These are phyloP conservation scores for Remersonia thermophila DNA, from an alignment of 2,329 filamentous ascomycete genomes.

Conservation along the genomic window DNA sequence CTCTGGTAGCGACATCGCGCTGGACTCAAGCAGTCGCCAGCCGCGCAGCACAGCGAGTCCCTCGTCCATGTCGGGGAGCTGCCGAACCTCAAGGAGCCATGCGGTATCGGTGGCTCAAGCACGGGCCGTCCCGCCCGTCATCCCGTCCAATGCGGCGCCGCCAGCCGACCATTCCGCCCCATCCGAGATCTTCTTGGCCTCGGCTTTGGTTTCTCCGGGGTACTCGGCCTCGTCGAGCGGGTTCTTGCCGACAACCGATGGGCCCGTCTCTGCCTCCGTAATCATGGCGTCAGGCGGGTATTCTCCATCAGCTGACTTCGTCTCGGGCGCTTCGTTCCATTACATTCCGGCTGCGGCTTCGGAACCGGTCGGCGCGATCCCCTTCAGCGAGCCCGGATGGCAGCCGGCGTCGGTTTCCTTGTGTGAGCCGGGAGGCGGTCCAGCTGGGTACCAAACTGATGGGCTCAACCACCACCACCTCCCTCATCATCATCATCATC, in stretches of 20 bases:
- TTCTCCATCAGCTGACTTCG: constrained; percentile 1
- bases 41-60: constrained; percentile 1
- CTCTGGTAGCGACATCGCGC: constrained; percentile 5
- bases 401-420: constrained; percentile 1
- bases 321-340: constrained; percentile 1
- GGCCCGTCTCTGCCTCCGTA: neutral
- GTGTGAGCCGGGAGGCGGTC: neutral
- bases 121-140: neutral
- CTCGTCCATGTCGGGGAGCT: constrained; percentile 1
- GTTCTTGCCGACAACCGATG: constrained; percentile 1
- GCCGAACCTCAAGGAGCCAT: neutral
- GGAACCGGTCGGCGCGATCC: neutral
- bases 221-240: neutral
- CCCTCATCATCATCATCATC: too few species aligned
- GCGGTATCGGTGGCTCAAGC: neutral
- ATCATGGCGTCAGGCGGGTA: constrained; percentile 2
- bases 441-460: constrained; percentile 3
- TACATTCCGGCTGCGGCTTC: constrained; percentile 2
- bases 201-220: neutral
- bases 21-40: constrained; percentile 3
- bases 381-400: constrained; percentile 10
- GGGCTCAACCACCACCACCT: constrained; percentile 4
- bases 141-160: neutral
- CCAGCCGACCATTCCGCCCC: neutral
- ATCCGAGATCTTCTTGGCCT: neutral